These are phyloP conservation scores for Aristolochia fimbriata DNA, from an alignment of 164 flowering plant species.

Conservation along the genomic window DNA sequence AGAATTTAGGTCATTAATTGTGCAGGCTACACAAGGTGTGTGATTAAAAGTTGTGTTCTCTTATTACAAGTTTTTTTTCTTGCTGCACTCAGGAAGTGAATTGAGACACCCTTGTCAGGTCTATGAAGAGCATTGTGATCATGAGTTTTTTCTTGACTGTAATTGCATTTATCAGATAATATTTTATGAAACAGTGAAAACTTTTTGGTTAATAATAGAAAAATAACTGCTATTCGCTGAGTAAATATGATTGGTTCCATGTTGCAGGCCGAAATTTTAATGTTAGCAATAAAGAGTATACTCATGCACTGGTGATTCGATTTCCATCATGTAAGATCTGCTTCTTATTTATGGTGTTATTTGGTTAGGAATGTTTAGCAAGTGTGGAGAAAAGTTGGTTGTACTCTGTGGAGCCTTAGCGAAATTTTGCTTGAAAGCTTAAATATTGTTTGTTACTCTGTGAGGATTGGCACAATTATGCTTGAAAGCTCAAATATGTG, in stretches of 20 bases:
- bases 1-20: conserved; percentile 56
- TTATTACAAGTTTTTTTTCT: neutral
- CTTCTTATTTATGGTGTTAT: neutral
- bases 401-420: no score
- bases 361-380: neutral
- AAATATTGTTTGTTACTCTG: no score
- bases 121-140: no score
- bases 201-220: neutral
- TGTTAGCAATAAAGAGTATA: conserved; percentile 33
- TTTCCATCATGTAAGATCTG: conserved; percentile 65
- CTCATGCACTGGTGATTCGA: conserved; percentile 62
- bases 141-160: no score
- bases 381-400: no score
- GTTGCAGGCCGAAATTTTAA: conserved; percentile 63
- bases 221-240: neutral
- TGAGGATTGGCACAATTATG: no score
- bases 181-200: neutral
- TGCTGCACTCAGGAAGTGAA: neutral
- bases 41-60: neutral
- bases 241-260: conserved; percentile 16
- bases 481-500: no score
- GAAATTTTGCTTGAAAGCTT: no score
- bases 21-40: conserved; percentile 73
- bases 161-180: no score
- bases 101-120: neutral